Base-by-base conservation (phyloP, 495 filamentous ascomycete species). In the Pseudoneurospora amorphoporcata region DNA sequence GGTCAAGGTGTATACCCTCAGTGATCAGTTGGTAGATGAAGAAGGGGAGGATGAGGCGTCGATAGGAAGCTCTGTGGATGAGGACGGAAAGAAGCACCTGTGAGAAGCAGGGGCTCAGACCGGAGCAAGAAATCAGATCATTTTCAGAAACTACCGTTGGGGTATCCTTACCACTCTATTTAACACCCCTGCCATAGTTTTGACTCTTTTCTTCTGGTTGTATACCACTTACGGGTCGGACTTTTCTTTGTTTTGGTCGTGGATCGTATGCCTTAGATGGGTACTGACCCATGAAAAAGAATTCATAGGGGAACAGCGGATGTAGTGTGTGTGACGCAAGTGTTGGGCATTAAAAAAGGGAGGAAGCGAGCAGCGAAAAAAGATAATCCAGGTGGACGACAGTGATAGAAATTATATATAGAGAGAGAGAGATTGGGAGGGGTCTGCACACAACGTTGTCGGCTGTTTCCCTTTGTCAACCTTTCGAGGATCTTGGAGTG, bases 1-100 rank as follows among this genome's bases (percentile, higher is more conserved):
- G 75, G 87, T 12, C 16, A 65, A 35, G 53, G 53, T 35, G 14
- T 65, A 65, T 35, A 35, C 29, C 53, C 29, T 65, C 6, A 65
- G 53, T 17, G 53, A 65, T 35, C 53, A 65, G 53, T 65, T 29
- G 29, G 53, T 65, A 16, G 53, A 65, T 65, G 53, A 65, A 17
- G 53, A 65, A 29, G 53, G 35, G 53, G 53, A 65, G 53, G 53
- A 65, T 29, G 53, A 65, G 14, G 14, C 32, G 29, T 65, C 53
- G 29, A 65, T 29, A 10, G 53, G 53, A 35, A 65, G 53, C 35
- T 65, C 53, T 16, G 14, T 65, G 53, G 53, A 65, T 35, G 53
- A 65, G 53, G 53, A 65, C 29, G 53, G 53, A 35, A 32, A 37
- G 53, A 65, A 65, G 29, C 53, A 35, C 14, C 53, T 32, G 53